Base-by-base conservation (phyloP, 2,329 filamentous ascomycete genomes). In the Stagonosporopsis chrysanthemi region DNA sequence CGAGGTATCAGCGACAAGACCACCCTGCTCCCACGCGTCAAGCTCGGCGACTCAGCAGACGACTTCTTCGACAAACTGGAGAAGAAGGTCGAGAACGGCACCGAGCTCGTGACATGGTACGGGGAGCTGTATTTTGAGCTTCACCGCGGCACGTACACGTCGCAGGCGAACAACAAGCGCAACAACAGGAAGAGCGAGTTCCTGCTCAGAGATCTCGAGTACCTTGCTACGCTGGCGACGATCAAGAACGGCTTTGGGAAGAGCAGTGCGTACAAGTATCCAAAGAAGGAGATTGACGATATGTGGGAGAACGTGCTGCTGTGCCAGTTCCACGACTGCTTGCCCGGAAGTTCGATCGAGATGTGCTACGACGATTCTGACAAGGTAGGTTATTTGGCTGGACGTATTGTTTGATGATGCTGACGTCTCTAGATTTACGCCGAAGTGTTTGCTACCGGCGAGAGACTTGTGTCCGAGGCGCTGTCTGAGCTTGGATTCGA, bases 301-400 rank as follows among this genome's bases (percentile, higher is more conserved):
- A 96, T 99, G 88, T 99, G 95, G 95, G 94, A 98, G 80, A 84
- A 85, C 52, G 89, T 94, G 3, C 83, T 98, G 23, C 85, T 98
- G 24, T 98, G 94, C 65, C 95, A 99, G 71, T 99, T 99, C 82
- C 95, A 99, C 65, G 95, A 99, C 74, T 98, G 95, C 74, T 83
- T 99, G 48, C 95, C 95, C 0, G 95, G 95, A 53, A 97, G 92
- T 73, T 91, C 88, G 31, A 98, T 99, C 67, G 93, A 96, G 76
- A 97, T 98, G 92, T 97, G 92, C 76, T 98, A 98, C 69, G 91
- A 96, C 74, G 95, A 99, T 73, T 96, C 93, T 3, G 90, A 97
- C 72, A 85, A 92, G 83, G 79, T 81, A 66, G 45, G 73, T 33
- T n/a, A 15, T n/a, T 62, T 14, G 9, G 11, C 14, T 9, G 1